A percentile compares a stretch with the other conserved stretches of the same genome.
These are phyloP conservation scores for Fusarium chlamydosporum DNA, from an alignment of 2,329 filamentous ascomycete genomes.

Conservation along the genomic window DNA sequence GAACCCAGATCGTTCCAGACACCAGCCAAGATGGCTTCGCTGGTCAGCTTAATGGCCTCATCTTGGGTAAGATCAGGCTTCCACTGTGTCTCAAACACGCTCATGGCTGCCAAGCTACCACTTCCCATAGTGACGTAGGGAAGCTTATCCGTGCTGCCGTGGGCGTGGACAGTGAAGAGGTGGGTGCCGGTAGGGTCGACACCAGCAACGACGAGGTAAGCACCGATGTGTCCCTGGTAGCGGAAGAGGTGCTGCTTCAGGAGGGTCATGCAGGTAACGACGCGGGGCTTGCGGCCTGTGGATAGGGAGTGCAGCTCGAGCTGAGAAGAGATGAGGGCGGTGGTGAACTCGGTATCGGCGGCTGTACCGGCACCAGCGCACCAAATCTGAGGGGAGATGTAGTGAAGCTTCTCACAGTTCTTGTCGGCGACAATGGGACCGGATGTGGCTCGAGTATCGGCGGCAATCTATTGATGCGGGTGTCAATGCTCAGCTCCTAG, in stretches of 20 bases:
- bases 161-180: constrained; percentile 97
- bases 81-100: constrained; percentile 97
- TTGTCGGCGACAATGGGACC: constrained; percentile 99
- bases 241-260: constrained; percentile 99
- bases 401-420: constrained; percentile 99
- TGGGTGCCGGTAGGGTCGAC: constrained; percentile 96
- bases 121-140: constrained; percentile 99
- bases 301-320: constrained; percentile 97
- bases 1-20: constrained; percentile 99
- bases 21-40: constrained; percentile 92
- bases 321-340: constrained; percentile 97
- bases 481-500: constrained; percentile 38
- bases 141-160: constrained; percentile 98
- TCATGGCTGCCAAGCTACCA: constrained; percentile 96
- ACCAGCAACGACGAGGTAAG: constrained; percentile 96
- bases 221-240: constrained; percentile 97
- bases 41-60: constrained; percentile 84
- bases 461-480: constrained; percentile 78
- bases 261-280: constrained; percentile 99
- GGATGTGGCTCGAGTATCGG: constrained; percentile 96
- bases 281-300: constrained; percentile 94
- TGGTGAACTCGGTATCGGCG: constrained; percentile 99
- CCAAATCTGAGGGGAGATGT: constrained; percentile 99
- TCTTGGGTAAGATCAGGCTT: constrained; percentile 81
- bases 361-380: constrained; percentile 98